Evolutionary conservation across 169 alveolate species (phyloP).

Genomic region (Plasmodium reichenowi): DNA sequence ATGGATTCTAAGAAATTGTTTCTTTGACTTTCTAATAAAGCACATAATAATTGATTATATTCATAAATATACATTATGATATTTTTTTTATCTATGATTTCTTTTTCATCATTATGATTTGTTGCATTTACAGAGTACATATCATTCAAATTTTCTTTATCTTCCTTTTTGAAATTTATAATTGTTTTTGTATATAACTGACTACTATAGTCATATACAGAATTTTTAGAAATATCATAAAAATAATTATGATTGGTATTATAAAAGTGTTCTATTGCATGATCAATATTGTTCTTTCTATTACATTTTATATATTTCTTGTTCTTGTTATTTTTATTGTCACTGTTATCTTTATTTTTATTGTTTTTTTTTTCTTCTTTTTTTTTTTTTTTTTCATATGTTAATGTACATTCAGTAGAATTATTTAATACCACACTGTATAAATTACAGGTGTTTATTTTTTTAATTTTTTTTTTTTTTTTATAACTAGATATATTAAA

Average conservation of each 20-base stretch:
- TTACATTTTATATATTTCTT: not conserved
- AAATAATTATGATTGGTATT: slow-evolving; percentile 53
- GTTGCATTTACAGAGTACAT: slow-evolving; percentile 38
- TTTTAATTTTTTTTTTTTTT: too few relatives aligned
- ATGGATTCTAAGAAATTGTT: slow-evolving; percentile 41
- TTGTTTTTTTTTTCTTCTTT: not conserved
- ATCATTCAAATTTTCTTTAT: slow-evolving; percentile 29
- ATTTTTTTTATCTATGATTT: slow-evolving; percentile 43
- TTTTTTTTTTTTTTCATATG: not conserved
- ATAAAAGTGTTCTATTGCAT: slow-evolving; percentile 51
- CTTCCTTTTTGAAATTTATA: slow-evolving; percentile 60
- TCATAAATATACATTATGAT: slow-evolving; percentile 59
- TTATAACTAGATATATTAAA: too few relatives aligned
- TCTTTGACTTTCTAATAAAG: slow-evolving; percentile 62
- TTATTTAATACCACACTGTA: not conserved
- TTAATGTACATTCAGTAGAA: not conserved
- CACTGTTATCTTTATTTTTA: not conserved
- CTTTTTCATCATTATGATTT: slow-evolving; percentile 12
- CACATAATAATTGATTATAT: slow-evolving; percentile 58
- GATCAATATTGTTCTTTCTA: slow-evolving; percentile 30
- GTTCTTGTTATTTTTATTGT: not conserved
- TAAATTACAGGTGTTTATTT: too few relatives aligned
- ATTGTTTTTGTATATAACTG: slow-evolving; percentile 44
- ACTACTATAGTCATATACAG: slow-evolving; percentile 66
- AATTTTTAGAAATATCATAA: slow-evolving; percentile 52